phyloP scores from a whole-genome alignment of 108 stramenopile species.

The Bacterosira constricta region DNA sequence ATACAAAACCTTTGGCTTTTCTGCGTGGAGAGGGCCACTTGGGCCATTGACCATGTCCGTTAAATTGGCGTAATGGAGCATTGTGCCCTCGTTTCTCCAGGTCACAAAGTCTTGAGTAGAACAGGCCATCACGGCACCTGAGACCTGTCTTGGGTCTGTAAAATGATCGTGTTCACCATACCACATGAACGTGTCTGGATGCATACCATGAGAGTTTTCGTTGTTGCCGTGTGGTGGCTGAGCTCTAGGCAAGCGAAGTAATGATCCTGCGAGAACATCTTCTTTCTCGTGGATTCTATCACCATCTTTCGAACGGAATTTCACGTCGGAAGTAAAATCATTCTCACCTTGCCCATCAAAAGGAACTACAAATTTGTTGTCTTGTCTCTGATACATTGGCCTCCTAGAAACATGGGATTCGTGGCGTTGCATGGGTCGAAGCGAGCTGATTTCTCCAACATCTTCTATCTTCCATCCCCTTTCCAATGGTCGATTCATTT shows the following conservation, averaged over 20 bases:
- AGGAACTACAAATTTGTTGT: constrained; percentile 33
- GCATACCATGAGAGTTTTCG: constrained; percentile 14
- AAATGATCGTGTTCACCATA: constrained; percentile 66
- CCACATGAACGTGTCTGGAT: constrained; percentile 59
- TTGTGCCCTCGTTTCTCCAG: constrained; percentile 84
- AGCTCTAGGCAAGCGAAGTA: constrained; percentile 43
- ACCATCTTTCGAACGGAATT: constrained; percentile 30
- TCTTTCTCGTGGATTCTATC: constrained; percentile 45
- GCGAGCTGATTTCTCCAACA: constrained; percentile 41
- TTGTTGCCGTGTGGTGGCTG: background rate
- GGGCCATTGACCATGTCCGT: constrained; percentile 76
- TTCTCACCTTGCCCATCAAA: constrained; percentile 68
- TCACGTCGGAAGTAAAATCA: constrained; percentile 57
- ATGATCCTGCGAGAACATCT: constrained; percentile 55
- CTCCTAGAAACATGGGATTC: constrained; percentile 63
- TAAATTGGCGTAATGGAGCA: constrained; percentile 77
- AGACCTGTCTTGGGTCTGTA: constrained; percentile 12
- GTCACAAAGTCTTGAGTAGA: constrained; percentile 70
- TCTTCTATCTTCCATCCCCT: constrained; percentile 64
- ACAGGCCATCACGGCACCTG: constrained; percentile 80
- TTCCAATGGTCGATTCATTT: constrained; percentile 51
- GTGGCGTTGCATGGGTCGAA: constrained; percentile 61
- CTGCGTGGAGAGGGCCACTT: constrained; percentile 44
- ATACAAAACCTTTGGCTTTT: constrained; percentile 75
- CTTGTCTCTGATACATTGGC: constrained; percentile 38